Evolutionary conservation across 139 green algal genomes (phyloP), one percentile per base, ranked within the genome.

Genomic region (Mesotaenium endlicherianum): DNA sequence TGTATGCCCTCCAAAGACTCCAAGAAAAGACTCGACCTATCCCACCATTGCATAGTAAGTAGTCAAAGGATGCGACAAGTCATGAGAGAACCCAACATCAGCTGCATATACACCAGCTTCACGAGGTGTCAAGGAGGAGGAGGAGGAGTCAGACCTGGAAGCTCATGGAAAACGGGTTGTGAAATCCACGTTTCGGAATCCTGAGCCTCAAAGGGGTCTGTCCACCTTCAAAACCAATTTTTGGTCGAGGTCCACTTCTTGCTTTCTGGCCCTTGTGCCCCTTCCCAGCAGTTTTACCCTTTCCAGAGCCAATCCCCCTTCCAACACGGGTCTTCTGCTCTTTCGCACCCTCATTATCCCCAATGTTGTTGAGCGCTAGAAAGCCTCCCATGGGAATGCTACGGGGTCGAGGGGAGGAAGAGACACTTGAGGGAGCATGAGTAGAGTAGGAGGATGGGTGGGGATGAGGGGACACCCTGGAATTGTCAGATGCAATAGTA

Each of bases 211-310:
- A 82, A n/a, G 93, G 93, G 44, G 91, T 96, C 86, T 95, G 92
- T 1, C 93, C 93, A 38, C 93, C 93, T 81, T 96, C 93, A 85
- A 96, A 96, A 0, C 93, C 93, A 0, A 90, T 44, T 83, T 88
- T 90, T 0, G 88, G 86, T 11, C 26, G 85, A 16, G 89, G 69
- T 0, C 90, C 89, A 84, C 77, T 38, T 17, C 93, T 87, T 36
- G 93, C 87, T 40, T 95, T 94, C 75, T 96, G 92, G 2, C 93
- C 93, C 76, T 96, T 95, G 82, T 95, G 92, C 14, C 93, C 93
- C 6, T 91, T 41, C 16, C 92, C 92, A 2, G 90, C 87, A 0
- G 93, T 96, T 76, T 95, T 96, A 43, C 93, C 93, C 38, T 90
- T 81, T 6, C 93, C 90, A 16, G 89, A 93, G 26, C 93, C 93